Percentiles rank a stretch among this genome's conserved stretches.
These are phyloP conservation scores for Spiraea crenata DNA, from an alignment of 331 rosid genomes.

Conservation along the genomic window DNA sequence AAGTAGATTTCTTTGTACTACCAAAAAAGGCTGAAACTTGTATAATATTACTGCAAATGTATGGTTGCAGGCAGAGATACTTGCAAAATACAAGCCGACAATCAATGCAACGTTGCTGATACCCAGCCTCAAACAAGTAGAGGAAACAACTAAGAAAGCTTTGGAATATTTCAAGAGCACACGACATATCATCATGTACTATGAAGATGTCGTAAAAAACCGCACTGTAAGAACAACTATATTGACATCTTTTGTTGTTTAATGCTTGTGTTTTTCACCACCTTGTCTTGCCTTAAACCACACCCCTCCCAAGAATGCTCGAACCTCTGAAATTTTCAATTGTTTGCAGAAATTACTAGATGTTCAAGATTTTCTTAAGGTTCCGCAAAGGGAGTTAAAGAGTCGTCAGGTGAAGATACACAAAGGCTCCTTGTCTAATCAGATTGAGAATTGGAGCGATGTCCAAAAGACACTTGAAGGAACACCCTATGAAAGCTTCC, in stretches of 20 bases:
- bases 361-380: slow-evolving; percentile 80
- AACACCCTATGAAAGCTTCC: slow-evolving; percentile 61
- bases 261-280: no score
- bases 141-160: slow-evolving; percentile 69
- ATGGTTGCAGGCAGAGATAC: slow-evolving; percentile 76
- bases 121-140: slow-evolving; percentile 60
- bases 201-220: slow-evolving; percentile 82
- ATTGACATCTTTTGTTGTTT: background rate
- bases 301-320: background rate
- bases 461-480: slow-evolving; percentile 57
- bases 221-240: slow-evolving; percentile 57
- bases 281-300: background rate
- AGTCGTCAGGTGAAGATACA: slow-evolving; percentile 97
- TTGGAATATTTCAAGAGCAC: slow-evolving; percentile 88
- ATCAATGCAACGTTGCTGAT: slow-evolving; percentile 69
- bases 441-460: slow-evolving; percentile 67
- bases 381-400: slow-evolving; percentile 67
- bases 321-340: slow-evolving; percentile 4
- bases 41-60: background rate
- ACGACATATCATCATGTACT: slow-evolving; percentile 67
- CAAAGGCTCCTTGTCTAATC: slow-evolving; percentile 62
- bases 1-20: background rate
- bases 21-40: background rate
- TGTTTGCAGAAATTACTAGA: slow-evolving; percentile 71
- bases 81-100: slow-evolving; percentile 84